A percentile compares a stretch with the other conserved stretches of the same genome.
phyloP scores from a whole-genome alignment of 2,329 filamentous ascomycete genomes.

The Apiospora malaysiana region DNA sequence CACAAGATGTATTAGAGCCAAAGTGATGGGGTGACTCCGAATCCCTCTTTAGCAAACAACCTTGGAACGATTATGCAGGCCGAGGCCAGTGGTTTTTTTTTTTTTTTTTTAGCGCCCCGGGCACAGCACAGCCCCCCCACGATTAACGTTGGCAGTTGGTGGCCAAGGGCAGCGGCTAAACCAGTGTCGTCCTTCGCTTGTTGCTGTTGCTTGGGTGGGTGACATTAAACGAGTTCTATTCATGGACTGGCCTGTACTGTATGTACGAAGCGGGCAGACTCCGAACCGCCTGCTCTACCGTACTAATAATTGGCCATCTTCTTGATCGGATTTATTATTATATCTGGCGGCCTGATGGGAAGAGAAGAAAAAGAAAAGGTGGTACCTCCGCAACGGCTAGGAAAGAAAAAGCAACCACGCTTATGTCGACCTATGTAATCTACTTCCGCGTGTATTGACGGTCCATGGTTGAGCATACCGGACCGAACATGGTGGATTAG shows the following conservation, averaged over 20 bases:
- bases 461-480: slow-evolving; percentile 10
- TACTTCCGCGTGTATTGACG: not conserved
- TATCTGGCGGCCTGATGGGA: not conserved
- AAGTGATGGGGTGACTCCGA: not conserved
- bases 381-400: not conserved
- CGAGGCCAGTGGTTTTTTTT: not conserved
- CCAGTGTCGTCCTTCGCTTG: not conserved
- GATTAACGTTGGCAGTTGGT: not conserved
- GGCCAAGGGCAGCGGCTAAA: slow-evolving; percentile 4
- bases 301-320: not conserved
- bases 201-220: not conserved
- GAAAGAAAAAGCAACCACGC: not conserved
- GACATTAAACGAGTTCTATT: not conserved
- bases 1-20: not conserved
- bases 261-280: not conserved
- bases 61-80: not conserved
- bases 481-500: slow-evolving; percentile 13
- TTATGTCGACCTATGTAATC: not conserved
- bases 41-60: not conserved
- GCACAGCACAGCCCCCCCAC: slow-evolving; percentile 8
- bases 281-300: not conserved
- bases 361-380: not conserved
- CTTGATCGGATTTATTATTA: not conserved
- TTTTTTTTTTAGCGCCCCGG: slow-evolving; percentile 7
- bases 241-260: not conserved